Evolutionary conservation across 257 asterid genomes (phyloP).

Genomic region (Verbascum thapsus): DNA sequence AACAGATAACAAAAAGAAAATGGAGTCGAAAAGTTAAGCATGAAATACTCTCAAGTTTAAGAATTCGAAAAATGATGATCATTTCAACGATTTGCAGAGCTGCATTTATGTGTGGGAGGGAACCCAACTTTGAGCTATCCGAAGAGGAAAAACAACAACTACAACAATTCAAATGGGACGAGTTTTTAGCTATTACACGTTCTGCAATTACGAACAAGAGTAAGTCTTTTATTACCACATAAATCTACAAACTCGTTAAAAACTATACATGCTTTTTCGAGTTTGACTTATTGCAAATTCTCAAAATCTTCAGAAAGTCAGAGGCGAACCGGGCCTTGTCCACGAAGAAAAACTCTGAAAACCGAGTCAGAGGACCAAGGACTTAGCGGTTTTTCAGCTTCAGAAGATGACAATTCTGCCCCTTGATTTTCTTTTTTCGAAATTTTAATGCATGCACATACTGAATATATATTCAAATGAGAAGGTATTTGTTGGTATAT

Average conservation of each 20-base stretch:
- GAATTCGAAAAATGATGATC: too few relatives aligned
- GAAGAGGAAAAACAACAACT: conserved; percentile 67
- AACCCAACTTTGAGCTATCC: conserved; percentile 58
- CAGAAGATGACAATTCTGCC: conserved; percentile 45
- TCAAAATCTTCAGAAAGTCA: conserved; percentile 49
- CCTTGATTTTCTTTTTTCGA: conserved; percentile 29
- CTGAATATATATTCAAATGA: conserved; percentile 14
- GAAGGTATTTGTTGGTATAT: conserved; percentile 13
- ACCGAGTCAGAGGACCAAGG: conserved; percentile 45
- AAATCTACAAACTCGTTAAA: neutral
- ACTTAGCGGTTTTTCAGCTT: conserved; percentile 43
- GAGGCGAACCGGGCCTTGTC: conserved; percentile 39
- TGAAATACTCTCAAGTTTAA: too few relatives aligned
- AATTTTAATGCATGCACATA: conserved; percentile 15
- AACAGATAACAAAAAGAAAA: too few relatives aligned
- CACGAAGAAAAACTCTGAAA: conserved; percentile 41
- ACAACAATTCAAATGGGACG: conserved; percentile 60
- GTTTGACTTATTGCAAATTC: neutral
- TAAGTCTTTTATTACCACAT: conserved; percentile 7
- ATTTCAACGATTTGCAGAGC: conserved; percentile 54
- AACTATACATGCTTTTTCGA: neutral
- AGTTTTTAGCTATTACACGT: conserved; percentile 64
- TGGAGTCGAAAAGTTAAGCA: too few relatives aligned
- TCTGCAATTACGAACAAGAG: conserved; percentile 62
- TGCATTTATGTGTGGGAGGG: conserved; percentile 77